Conservation (phyloP, 2,329 filamentous ascomycete genomes). For the Sporothrix protearum region DNA sequence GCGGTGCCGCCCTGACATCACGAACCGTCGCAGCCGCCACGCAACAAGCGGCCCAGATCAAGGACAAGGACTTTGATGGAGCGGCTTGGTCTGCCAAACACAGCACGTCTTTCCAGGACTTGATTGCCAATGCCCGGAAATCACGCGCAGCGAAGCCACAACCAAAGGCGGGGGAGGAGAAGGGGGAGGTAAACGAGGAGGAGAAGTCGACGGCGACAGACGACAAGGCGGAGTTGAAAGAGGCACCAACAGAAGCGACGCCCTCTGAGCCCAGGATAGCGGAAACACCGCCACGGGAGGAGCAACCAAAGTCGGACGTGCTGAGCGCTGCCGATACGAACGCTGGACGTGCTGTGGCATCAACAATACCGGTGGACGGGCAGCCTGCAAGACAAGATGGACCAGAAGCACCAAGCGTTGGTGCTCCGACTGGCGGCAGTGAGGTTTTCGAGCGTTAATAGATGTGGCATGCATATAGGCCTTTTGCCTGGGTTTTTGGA, state of each 20-base stretch:
- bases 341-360: neutral
- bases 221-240: neutral
- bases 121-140: slow-evolving; percentile 72
- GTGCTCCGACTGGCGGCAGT: neutral
- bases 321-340: neutral
- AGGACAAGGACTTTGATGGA: slow-evolving; percentile 85
- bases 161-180: slow-evolving; percentile 31
- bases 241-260: neutral
- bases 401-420: neutral
- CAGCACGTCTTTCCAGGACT: slow-evolving; percentile 68
- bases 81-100: slow-evolving; percentile 71
- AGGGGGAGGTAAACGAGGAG: too few species aligned
- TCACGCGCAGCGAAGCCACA: slow-evolving; percentile 45
- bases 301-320: neutral
- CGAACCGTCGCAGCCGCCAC: slow-evolving; percentile 27
- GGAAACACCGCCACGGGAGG: slow-evolving; percentile 18
- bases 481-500: neutral
- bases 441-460: neutral
- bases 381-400: neutral
- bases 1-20: slow-evolving; percentile 15
- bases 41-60: slow-evolving; percentile 53
- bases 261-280: neutral
- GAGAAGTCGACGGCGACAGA: neutral
- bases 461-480: neutral
- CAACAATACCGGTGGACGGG: neutral